Evolutionary conservation across 768 basidiomycete species (phyloP).

Genomic region (Boletellus sp.): DNA sequence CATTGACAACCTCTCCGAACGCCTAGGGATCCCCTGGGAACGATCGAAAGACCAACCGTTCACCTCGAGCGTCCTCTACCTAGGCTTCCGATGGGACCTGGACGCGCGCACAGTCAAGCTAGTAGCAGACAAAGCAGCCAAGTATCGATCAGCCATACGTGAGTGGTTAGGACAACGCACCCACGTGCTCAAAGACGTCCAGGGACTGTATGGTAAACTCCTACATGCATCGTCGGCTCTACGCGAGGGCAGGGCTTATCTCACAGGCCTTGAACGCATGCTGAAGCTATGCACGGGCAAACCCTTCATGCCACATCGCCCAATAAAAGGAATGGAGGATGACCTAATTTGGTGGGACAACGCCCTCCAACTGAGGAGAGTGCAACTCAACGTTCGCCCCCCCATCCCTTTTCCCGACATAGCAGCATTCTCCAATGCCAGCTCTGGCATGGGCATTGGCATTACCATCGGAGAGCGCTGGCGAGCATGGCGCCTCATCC

Average conservation of each 20-base stretch:
- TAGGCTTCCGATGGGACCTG: conserved; percentile 37
- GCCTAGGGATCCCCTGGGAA: conserved; percentile 3
- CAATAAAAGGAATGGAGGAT: no score
- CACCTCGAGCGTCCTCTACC: not conserved
- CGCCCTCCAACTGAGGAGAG: not conserved
- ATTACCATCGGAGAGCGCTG: not conserved
- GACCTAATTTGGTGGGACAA: conserved; percentile 3
- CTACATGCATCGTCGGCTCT: no score
- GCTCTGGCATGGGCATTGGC: conserved; percentile 2
- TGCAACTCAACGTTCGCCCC: no score
- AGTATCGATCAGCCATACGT: conserved; percentile 7
- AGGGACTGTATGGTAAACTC: conserved; percentile 8
- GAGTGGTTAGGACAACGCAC: not conserved
- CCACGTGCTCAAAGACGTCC: conserved; percentile 5
- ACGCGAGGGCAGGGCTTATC: no score
- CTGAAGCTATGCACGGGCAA: conserved; percentile 22
- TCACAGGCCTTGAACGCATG: conserved; percentile 41
- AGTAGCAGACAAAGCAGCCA: conserved; percentile 24
- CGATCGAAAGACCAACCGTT: no score
- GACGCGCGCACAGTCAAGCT: not conserved
- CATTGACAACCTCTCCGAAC: not conserved
- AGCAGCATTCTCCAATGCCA: no score
- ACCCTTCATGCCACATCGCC: conserved; percentile 32
- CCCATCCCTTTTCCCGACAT: no score
- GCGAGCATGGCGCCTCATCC: not conserved